A percentile compares a stretch with the other conserved stretches of the same genome.
These are phyloP conservation scores for Sugiyamaella novakii DNA, from an alignment of 1,139 yeast genomes.

Conservation along the genomic window DNA sequence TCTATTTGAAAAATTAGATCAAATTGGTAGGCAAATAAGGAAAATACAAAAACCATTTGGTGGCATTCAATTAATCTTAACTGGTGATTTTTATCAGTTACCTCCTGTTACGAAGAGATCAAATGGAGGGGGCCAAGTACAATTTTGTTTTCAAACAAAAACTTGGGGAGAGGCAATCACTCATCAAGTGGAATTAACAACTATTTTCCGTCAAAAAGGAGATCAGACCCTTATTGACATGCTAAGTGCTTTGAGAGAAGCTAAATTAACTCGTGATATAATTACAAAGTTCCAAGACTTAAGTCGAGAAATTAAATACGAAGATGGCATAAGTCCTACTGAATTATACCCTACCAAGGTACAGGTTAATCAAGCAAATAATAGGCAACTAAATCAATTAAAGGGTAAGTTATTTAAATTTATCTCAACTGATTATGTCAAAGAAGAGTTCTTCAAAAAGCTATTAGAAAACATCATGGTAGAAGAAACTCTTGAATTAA, in stretches of 20 bases:
- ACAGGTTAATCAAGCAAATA: slow-evolving; percentile 74
- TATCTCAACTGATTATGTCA: slow-evolving; percentile 53
- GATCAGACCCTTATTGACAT: slow-evolving; percentile 71
- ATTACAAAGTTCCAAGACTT: slow-evolving; percentile 51
- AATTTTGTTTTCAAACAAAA: slow-evolving; percentile 77
- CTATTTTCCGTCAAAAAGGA: slow-evolving; percentile 90
- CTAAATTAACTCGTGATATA: slow-evolving; percentile 54
- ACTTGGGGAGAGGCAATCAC: slow-evolving; percentile 56
- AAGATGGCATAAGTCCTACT: slow-evolving; percentile 79
- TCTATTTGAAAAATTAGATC: slow-evolving; percentile 65
- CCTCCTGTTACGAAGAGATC: slow-evolving; percentile 74
- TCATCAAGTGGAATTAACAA: slow-evolving; percentile 62
- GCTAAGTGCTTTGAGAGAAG: slow-evolving; percentile 73
- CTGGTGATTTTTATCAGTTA: slow-evolving; percentile 85
- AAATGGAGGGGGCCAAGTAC: slow-evolving; percentile 5
- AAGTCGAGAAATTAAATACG: slow-evolving; percentile 56
- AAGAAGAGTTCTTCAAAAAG: slow-evolving; percentile 21
- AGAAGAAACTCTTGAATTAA: slow-evolving; percentile 49
- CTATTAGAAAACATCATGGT: slow-evolving; percentile 52
- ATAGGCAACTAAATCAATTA: slow-evolving; percentile 52
- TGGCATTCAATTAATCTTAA: slow-evolving; percentile 73
- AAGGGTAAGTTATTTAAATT: slow-evolving; percentile 47
- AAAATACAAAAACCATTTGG: slow-evolving; percentile 54
- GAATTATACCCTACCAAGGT: slow-evolving; percentile 73
- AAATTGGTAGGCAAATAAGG: slow-evolving; percentile 55